Evolutionary conservation across 2,329 filamentous ascomycete genomes (phyloP), one percentile per base, ranked within the genome.

Genomic region (Dactylella cylindrospora): DNA sequence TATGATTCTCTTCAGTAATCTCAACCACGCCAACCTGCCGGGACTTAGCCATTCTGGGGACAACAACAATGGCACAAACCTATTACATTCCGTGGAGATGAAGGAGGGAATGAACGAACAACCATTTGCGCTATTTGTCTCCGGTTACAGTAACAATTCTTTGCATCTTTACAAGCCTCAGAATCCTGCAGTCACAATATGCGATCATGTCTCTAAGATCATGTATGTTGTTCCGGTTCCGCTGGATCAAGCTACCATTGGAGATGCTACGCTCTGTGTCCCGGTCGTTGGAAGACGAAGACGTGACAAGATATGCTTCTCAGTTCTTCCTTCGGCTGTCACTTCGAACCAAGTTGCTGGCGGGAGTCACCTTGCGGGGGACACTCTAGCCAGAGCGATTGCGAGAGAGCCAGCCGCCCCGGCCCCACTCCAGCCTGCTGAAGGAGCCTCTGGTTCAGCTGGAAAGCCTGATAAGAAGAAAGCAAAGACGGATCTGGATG

Each of bases 171-270:
- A 59, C 26, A 55, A 64, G 23, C 44, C 53, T n/a, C 51, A 59
- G 20, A 52, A 35, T 31, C 60, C 53, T 8, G 53, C 53, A 2
- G 46, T 59, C 7, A 59, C 51, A 10, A 57, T 57, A 22, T 46
- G 41, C 25, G 60, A 64, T 17, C 51, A 57, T 13, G 10, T 39
- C 10, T 41, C 60, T 2, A 64, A 68, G 67, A 65, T 67, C 33
- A 45, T 69, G 15, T 70, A 70, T 36, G 66, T 70, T 38, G 53
- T 70, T 9, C 68, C 68, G 29, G 67, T 70, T 10, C 68, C 68
- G 19, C 54, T 70, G 33, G 67, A 70, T 41, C 46, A 66, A 39
- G 68, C 68, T 19, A 67, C 68, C 7, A 70, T 70, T 36, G 67
- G 68, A 38, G 66, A 68, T 20, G 66, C 68, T 1, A 67, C 65